Conservation (phyloP, 371 early-diverging fungal species). For the Chytridiales sp. region DNA sequence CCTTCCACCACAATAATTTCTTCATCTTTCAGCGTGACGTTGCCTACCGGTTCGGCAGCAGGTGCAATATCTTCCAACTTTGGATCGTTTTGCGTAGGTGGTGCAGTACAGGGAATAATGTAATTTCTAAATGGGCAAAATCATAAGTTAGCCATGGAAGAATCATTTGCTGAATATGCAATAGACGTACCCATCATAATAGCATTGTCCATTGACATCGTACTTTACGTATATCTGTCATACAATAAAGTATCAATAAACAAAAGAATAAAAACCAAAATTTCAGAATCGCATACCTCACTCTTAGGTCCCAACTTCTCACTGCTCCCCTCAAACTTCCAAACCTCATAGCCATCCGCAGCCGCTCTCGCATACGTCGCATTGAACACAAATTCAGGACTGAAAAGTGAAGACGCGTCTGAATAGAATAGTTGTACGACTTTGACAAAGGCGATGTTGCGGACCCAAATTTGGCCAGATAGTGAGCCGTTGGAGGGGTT, state of each 20-base stretch:
- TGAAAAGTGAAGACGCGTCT: neutral
- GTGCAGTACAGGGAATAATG: too few species aligned
- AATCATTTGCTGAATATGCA: too few species aligned
- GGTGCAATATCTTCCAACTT: too few species aligned
- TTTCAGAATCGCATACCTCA: neutral
- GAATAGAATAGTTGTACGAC: conserved; percentile 5
- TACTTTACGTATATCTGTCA: neutral
- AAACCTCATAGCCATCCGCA: conserved; percentile 5
- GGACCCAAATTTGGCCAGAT: conserved; percentile 7
- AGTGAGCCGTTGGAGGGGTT: neutral
- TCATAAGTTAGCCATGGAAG: too few species aligned
- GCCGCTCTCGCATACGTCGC: conserved; percentile 6
- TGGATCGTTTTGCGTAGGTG: too few species aligned
- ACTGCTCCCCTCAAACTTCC: neutral
- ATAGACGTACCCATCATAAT: conserved; percentile 3
- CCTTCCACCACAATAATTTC: too few species aligned
- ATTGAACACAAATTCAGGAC: neutral
- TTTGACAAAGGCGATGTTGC: conserved; percentile 3
- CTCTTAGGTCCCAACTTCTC: neutral
- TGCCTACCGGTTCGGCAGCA: too few species aligned
- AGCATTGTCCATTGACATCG: conserved; percentile 2
- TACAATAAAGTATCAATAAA: neutral
- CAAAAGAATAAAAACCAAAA: neutral
- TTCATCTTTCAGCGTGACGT: too few species aligned
- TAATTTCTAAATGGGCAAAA: too few species aligned